Percentiles rank a stretch among this genome's conserved stretches.
Evolutionary conservation across 2,329 filamentous ascomycete species (phyloP).

Genomic region (Aspergillus sp.): DNA sequence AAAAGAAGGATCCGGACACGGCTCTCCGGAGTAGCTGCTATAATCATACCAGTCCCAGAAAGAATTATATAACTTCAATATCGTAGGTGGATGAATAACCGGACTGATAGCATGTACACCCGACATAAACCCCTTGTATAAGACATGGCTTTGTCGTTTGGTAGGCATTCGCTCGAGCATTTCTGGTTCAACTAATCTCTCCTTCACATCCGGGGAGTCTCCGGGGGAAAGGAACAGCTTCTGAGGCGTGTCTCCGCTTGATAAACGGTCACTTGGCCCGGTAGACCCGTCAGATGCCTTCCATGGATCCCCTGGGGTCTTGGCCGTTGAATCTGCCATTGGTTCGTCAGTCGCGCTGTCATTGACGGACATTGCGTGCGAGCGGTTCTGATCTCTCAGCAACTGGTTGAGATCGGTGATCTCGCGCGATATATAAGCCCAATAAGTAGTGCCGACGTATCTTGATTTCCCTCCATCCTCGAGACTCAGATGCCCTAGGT

Average conservation of each 20-base stretch:
- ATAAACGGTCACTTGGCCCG: slow-evolving; percentile 8
- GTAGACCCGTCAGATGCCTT: slow-evolving; percentile 13
- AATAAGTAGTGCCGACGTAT: slow-evolving; percentile 42
- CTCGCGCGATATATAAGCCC: slow-evolving; percentile 41
- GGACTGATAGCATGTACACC: slow-evolving; percentile 42
- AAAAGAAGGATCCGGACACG: slow-evolving; percentile 36
- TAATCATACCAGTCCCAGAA: slow-evolving; percentile 44
- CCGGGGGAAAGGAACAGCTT: slow-evolving; percentile 32
- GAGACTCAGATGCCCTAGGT: slow-evolving; percentile 37
- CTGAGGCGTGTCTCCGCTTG: slow-evolving; percentile 25
- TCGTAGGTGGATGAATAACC: slow-evolving; percentile 38
- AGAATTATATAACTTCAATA: slow-evolving; percentile 34
- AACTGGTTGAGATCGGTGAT: slow-evolving; percentile 41
- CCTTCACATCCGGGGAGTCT: slow-evolving; percentile 28
- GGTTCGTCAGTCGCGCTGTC: slow-evolving; percentile 18
- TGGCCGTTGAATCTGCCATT: slow-evolving; percentile 11
- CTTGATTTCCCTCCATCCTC: slow-evolving; percentile 38
- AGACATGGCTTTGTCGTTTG: slow-evolving; percentile 39
- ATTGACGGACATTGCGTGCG: slow-evolving; percentile 18
- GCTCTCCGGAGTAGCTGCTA: slow-evolving; percentile 27
- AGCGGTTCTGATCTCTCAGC: slow-evolving; percentile 35
- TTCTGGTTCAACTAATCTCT: slow-evolving; percentile 30
- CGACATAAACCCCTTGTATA: slow-evolving; percentile 43
- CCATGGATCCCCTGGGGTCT: slow-evolving; percentile 14
- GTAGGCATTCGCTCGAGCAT: slow-evolving; percentile 38